Evolutionary conservation across 2,329 filamentous ascomycete genomes (phyloP), one percentile per base, ranked within the genome.

Genomic region (Allantophomopsis cytisporea): DNA sequence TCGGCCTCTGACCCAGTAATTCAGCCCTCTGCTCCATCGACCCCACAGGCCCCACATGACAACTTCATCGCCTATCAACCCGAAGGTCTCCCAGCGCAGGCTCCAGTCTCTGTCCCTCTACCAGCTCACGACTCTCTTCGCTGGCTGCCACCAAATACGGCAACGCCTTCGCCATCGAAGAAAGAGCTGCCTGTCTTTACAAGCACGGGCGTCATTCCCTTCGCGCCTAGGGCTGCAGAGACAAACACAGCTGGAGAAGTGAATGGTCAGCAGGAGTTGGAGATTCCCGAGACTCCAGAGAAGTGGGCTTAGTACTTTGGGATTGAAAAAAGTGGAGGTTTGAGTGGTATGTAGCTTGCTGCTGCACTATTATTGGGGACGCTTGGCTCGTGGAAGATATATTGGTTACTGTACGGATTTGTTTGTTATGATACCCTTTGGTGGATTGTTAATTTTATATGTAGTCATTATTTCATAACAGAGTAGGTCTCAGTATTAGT

Each of bases 61-160:
- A 49, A 67, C 16, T 76, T 76, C 43, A 59, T 76, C 17, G 62
- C 62, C 0, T 75, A 74, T 44, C 67, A 75, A 42, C 70, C 72
- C 0, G 64, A 71, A n/a, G 72, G 71, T 0, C 65, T 69, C 1
- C 60, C 70, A 1, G 51, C 55, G 4, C 39, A 62, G 1, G 44
- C 64, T 13, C 48, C 56, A 6, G 56, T 56, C 23, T 52, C 59
- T 21, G 62, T 64, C 43, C 54, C 61, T 7, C 54, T 54, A n/a
- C 51, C 56, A 13, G 8, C 23, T 10, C 23, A 28, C 8, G 61
- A 62, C 43, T 53, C 59, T 4, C 54, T 73, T 39, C 63, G 62
- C 39, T 75, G 70, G 70, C 56, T 73, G 17, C 65, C 68, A 12
- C 67, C 69, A 4, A 71, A 69, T 41, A 58, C 48, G 1, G 38